Conservation (phyloP, 805 yeast species). For the Kodamaea neixiangensis region DNA sequence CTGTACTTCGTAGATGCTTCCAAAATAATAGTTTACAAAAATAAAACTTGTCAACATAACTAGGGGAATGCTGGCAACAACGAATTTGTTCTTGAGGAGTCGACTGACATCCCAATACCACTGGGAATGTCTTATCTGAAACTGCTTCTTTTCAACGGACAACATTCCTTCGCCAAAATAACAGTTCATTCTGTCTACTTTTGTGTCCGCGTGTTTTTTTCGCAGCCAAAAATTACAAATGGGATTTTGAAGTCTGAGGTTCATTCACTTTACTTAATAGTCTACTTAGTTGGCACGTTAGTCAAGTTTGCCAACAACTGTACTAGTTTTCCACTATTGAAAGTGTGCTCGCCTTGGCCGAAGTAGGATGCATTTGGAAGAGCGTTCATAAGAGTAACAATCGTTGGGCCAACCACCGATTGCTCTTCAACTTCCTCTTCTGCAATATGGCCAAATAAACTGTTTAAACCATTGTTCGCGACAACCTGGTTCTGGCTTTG, state of each 20-base stretch:
- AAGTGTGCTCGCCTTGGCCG: conserved; percentile 47
- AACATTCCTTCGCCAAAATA: neutral
- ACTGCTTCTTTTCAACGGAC: neutral
- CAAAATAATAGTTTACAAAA: neutral
- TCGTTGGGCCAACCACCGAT: conserved; percentile 15
- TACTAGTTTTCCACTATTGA: conserved; percentile 57
- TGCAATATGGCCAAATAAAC: conserved; percentile 3
- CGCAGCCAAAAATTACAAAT: neutral
- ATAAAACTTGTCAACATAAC: neutral
- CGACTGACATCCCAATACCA: neutral
- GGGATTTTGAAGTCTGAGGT: neutral
- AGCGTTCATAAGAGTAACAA: conserved; percentile 17
- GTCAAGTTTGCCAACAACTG: conserved; percentile 37
- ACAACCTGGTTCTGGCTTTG: conserved; percentile 1
- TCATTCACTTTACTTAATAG: neutral
- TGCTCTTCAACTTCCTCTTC: conserved; percentile 10
- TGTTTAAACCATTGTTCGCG: conserved; percentile 2
- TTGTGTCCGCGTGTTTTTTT: neutral
- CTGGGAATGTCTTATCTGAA: neutral
- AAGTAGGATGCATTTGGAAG: conserved; percentile 64
- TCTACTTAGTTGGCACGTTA: conserved; percentile 16
- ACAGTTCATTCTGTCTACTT: neutral
- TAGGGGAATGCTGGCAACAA: neutral
- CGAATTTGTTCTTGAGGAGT: neutral
- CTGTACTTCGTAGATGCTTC: neutral